Base-by-base conservation (phyloP, 2,329 filamentous ascomycete genomes). In the Apiospora marii region DNA sequence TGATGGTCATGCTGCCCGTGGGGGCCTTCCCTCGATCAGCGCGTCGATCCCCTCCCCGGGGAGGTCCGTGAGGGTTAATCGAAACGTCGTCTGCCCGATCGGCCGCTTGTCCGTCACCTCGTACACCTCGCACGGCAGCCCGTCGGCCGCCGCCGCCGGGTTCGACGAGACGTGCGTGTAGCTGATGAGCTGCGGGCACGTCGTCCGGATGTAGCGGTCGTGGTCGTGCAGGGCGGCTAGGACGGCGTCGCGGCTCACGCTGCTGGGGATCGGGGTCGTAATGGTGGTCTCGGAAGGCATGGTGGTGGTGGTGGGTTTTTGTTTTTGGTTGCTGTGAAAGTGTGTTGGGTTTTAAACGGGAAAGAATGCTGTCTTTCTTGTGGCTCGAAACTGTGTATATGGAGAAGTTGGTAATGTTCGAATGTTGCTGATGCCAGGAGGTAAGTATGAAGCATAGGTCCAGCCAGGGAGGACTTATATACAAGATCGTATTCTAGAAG, bases 181-280 rank as follows among this genome's bases (percentile, higher is more conserved):
- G 43, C 73, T 74, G 49, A 79, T 74, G 22, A 79, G 74, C 24
- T 77, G 73, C 24, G 78, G 78, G 44, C 76, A 78, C 1, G 78
- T 78, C 12, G 73, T 77, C 8, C 73, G 73, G 75, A 80, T 79
- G 76, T 79, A 79, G 1, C 68, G 44, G 84, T 91, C 77, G 74
- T 80, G 77, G 79, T 94, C 90, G 70, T 88, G 84, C 6, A 82
- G 78, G 27, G 73, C 72, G 37, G 74, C 70, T 34, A 79, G 72
- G 61, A 80, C 74, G 53, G 76, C 74, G 22, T 76, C 70, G 22
- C 76, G 73, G 6, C 71, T 43, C 7, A 76, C 64, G 70, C 74
- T 76, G n/a, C 74, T 75, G 13, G 80, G 79, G 13, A 81, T 74
- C 19, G 73, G 77, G 19, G 80, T 73, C 85, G 85, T 76, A 82